phyloP scores from a whole-genome alignment of 345 rosid species.

The Populus pruinosa region DNA sequence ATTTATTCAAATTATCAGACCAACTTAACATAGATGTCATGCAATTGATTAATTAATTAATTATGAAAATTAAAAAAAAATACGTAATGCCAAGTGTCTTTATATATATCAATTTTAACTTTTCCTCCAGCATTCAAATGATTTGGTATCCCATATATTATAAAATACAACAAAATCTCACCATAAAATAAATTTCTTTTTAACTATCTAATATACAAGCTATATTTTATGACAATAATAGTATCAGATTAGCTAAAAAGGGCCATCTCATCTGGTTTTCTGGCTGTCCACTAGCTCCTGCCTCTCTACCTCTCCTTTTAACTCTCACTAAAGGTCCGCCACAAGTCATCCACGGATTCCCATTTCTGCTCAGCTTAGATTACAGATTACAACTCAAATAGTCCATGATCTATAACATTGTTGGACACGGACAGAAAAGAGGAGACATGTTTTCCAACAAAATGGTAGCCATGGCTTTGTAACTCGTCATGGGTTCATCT shows the following conservation, averaged over 20 bases:
- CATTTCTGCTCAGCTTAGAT: background rate
- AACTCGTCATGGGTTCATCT: background rate
- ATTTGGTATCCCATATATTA: too few relatives aligned
- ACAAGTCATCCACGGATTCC: background rate
- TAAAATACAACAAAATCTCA: too few relatives aligned
- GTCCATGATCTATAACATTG: background rate
- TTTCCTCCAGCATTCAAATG: too few relatives aligned
- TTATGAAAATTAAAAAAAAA: too few relatives aligned
- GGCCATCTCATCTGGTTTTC: background rate
- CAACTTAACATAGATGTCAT: too few relatives aligned
- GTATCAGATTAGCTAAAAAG: background rate
- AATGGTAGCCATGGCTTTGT: background rate
- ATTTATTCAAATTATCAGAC: too few relatives aligned
- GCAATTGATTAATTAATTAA: too few relatives aligned
- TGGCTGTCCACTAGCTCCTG: background rate
- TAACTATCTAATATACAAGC: too few relatives aligned
- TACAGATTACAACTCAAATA: background rate
- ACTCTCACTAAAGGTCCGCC: background rate
- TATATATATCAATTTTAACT: too few relatives aligned
- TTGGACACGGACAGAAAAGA: background rate
- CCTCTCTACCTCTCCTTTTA: background rate
- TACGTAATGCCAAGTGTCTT: too few relatives aligned
- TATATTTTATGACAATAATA: too few relatives aligned
- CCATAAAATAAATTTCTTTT: too few relatives aligned
- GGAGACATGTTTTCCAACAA: background rate